Evolutionary conservation across 2,329 filamentous ascomycete species (phyloP).

Genomic region (Paracamarosporium sp.): DNA sequence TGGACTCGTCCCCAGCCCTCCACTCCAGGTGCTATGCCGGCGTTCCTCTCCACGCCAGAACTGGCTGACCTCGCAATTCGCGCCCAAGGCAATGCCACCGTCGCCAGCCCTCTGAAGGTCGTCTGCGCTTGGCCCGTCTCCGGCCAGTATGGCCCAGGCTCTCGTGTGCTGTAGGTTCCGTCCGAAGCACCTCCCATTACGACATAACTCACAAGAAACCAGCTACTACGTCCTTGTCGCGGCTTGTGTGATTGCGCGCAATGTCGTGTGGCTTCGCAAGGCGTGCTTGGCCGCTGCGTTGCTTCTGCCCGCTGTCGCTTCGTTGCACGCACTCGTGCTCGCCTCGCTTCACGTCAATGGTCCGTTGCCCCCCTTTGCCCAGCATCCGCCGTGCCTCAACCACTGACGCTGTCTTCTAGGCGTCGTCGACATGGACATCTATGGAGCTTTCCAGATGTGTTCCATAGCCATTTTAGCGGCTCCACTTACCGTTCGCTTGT

Average conservation of each 20-base stretch:
- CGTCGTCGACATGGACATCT: slow-evolving; percentile 72
- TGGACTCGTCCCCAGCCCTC: slow-evolving; percentile 11
- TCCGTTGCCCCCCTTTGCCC: slow-evolving; percentile 43
- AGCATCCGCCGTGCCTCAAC: slow-evolving; percentile 4
- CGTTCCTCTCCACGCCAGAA: slow-evolving; percentile 39
- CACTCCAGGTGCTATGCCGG: slow-evolving; percentile 38
- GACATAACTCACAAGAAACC: slow-evolving; percentile 11
- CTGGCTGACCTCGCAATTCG: slow-evolving; percentile 24
- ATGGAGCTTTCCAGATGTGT: slow-evolving; percentile 71
- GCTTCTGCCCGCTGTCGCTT: slow-evolving; percentile 59
- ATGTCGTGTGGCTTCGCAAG: slow-evolving; percentile 66
- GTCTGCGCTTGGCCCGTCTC: slow-evolving; percentile 65
- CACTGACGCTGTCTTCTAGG: slow-evolving; percentile 46
- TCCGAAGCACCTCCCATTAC: background rate
- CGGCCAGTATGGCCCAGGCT: slow-evolving; percentile 64
- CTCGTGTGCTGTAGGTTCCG: slow-evolving; percentile 54
- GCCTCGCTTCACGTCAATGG: slow-evolving; percentile 65
- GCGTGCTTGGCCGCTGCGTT: slow-evolving; percentile 64
- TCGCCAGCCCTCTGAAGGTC: slow-evolving; percentile 48
- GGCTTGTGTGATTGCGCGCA: slow-evolving; percentile 68
- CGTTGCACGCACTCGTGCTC: slow-evolving; percentile 68
- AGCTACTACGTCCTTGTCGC: slow-evolving; percentile 71
- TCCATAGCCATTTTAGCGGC: slow-evolving; percentile 70
- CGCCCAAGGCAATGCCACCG: slow-evolving; percentile 27
- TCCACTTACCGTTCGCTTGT: slow-evolving; percentile 67